phyloP scores from a whole-genome alignment of 148 eudicot species.

The Fagopyrum tataricum region DNA sequence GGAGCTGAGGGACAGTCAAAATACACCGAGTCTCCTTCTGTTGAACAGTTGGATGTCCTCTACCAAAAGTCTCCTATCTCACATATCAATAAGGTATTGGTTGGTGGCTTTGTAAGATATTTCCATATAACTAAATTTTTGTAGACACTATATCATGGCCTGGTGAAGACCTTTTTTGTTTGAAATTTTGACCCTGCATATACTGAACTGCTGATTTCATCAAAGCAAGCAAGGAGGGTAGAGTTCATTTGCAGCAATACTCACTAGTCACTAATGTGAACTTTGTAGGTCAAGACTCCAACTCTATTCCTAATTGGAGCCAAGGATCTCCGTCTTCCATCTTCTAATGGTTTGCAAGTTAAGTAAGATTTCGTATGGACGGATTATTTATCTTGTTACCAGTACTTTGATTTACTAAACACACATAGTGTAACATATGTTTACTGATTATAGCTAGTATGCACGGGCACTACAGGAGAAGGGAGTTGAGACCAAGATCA shows the following conservation, averaged over 20 bases:
- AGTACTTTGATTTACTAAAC: background rate
- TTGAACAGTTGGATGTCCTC: slow-evolving; percentile 46
- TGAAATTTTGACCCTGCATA: background rate
- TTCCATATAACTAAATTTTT: background rate
- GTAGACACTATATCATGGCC: background rate
- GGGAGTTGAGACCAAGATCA: slow-evolving; percentile 66
- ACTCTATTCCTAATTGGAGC: slow-evolving; percentile 78
- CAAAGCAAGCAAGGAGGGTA: background rate
- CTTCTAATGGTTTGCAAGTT: slow-evolving; percentile 83
- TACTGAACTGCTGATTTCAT: background rate
- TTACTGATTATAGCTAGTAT: slow-evolving; percentile 38
- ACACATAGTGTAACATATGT: background rate
- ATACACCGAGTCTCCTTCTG: slow-evolving; percentile 64
- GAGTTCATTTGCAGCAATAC: background rate
- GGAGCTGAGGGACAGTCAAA: slow-evolving; percentile 47
- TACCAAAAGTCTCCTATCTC: slow-evolving; percentile 77
- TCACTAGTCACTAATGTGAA: background rate
- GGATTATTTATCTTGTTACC: background rate
- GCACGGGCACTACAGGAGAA: slow-evolving; percentile 78
- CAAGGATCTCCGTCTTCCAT: slow-evolving; percentile 84
- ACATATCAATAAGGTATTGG: slow-evolving; percentile 57
- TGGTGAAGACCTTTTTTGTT: background rate
- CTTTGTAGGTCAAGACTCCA: slow-evolving; percentile 84
- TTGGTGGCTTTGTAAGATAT: background rate
- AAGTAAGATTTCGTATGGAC: slow-evolving; percentile 35